Base-by-base conservation (phyloP, 2,329 filamentous ascomycete genomes). In the Pezicula radicicola region DNA sequence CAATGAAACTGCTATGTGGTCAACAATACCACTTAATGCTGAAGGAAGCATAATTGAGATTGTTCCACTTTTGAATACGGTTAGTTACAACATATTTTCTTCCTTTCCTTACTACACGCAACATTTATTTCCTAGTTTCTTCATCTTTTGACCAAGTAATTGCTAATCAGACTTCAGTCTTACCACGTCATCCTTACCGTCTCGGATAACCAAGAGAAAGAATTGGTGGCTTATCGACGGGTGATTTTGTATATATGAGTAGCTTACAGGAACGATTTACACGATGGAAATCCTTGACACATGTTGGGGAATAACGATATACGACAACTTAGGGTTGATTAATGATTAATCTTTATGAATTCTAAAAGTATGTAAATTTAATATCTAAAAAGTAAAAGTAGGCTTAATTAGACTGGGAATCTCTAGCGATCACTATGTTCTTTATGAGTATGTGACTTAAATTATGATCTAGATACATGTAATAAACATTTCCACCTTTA, bases 1-100 rank as follows among this genome's bases (percentile, higher is more conserved):
- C 75, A 72, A 25, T 21, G 15, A 16, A 6, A 3, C 19, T 42
- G 15, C 40, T 12, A 21, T 16, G 19, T 21, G 15, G 15, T 39
- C 36, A 21, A 5, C 19, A 25, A 42, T 3, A 25, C 4, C 35
- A 37, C 6, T 37, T 15, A 37, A 37, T 16, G 13, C 35, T 37
- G 35, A 37, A 15, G 35, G 16, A 4, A 37, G 35, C 7, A 37
- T 37, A 37, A 42, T 42, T 16, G 15, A 42, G 40, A 42, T 16
- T 42, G n/a, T 21, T 21, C 18, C 15, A 42, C 12, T 42, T 16
- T 5, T 42, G 3, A 42, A 21, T 13, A 37, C 35, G 40, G 40
- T 42, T 12, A 21, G 15, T 12, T 6, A 19, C 6, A n/a, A n/a
- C 18, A 16, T 41, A 8, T 19, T 12, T n/a, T 10, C 4, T 8